Percentiles rank a stretch among this genome's conserved stretches.
Conservation (phyloP, 2,329 filamentous ascomycete genomes). For the Plenodomus tracheiphilus region DNA sequence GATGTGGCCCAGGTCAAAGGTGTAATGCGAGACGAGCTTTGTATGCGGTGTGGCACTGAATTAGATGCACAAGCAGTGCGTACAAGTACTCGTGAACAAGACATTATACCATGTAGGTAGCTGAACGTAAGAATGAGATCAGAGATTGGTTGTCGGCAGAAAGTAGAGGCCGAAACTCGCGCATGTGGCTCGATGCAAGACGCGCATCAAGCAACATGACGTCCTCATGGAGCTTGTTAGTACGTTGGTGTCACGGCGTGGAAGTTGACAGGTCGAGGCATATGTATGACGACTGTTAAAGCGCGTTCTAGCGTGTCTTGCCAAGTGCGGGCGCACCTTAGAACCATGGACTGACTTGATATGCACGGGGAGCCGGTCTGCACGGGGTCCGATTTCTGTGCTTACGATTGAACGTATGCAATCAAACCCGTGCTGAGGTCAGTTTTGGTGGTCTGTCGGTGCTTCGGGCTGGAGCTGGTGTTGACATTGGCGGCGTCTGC, state of each 20-base stretch:
- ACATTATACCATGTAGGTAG: conserved; percentile 17
- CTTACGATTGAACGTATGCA: background rate
- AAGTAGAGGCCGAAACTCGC: conserved; percentile 1
- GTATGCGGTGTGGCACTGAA: conserved; percentile 2
- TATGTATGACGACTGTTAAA: conserved; percentile 30
- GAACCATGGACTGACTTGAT: background rate
- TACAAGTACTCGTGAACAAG: conserved; percentile 20
- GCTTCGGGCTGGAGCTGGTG: too few species aligned
- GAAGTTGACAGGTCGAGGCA: conserved; percentile 15
- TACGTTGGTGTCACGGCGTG: conserved; percentile 14
- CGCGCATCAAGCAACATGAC: conserved; percentile 20
- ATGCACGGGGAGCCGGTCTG: background rate
- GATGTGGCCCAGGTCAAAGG: background rate
- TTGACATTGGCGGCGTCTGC: too few species aligned
- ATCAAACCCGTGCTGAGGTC: too few species aligned
- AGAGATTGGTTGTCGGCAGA: conserved; percentile 11
- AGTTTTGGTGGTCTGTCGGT: too few species aligned
- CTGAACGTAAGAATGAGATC: conserved; percentile 26
- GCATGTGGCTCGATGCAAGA: conserved; percentile 6
- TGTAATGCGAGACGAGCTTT: conserved; percentile 3
- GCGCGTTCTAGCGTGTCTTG: conserved; percentile 15
- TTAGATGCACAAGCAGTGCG: conserved; percentile 9
- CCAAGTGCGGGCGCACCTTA: conserved; percentile 10
- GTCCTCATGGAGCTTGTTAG: conserved; percentile 14
- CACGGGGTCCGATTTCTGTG: background rate